A percentile compares a stretch with the other conserved stretches of the same genome.
phyloP scores from a whole-genome alignment of 2,329 filamentous ascomycete genomes.

The Malbranchea zuffiana region DNA sequence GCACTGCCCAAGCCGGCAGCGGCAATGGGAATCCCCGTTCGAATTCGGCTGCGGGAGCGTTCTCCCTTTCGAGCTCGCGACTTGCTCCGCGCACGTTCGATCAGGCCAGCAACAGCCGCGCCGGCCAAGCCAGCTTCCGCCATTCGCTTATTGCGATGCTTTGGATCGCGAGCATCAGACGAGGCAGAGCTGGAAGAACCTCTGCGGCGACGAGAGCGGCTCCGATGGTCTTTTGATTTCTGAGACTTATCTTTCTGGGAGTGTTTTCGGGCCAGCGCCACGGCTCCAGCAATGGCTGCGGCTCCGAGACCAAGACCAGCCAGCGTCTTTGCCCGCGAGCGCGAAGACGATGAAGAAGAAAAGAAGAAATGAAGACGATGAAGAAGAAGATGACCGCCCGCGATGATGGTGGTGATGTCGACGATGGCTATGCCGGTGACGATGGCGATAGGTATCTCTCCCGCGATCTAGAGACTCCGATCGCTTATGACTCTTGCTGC shows the following conservation, averaged over 20 bases:
- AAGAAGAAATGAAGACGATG: constrained; percentile 31
- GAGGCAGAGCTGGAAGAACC: constrained; percentile 20
- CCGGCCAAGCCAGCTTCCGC: constrained; percentile 52
- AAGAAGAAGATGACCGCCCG: constrained; percentile 5
- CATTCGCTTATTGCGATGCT: constrained; percentile 47
- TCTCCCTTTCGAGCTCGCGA: constrained; percentile 43
- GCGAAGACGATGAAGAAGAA: constrained; percentile 40
- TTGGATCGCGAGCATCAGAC: constrained; percentile 29
- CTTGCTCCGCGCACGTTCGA: constrained; percentile 47
- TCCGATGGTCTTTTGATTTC: constrained; percentile 35
- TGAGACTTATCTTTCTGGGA: constrained; percentile 32
- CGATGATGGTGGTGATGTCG: constrained; percentile 5
- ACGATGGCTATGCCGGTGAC: constrained; percentile 21
- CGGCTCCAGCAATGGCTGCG: constrained; percentile 50
- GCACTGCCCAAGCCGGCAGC: constrained; percentile 52
- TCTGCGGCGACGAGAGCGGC: constrained; percentile 36
- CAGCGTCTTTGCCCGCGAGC: constrained; percentile 42
- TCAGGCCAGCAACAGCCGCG: constrained; percentile 51
- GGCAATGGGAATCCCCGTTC: constrained; percentile 48
- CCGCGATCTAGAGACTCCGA: constrained; percentile 33
- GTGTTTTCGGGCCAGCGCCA: constrained; percentile 46
- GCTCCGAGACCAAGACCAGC: constrained; percentile 43
- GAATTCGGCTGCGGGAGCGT: constrained; percentile 44
- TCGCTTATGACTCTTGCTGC: constrained; percentile 30
- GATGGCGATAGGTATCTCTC: constrained; percentile 25